phyloP scores from a whole-genome alignment of 805 yeast species.

The Yamadazyma olivae region DNA sequence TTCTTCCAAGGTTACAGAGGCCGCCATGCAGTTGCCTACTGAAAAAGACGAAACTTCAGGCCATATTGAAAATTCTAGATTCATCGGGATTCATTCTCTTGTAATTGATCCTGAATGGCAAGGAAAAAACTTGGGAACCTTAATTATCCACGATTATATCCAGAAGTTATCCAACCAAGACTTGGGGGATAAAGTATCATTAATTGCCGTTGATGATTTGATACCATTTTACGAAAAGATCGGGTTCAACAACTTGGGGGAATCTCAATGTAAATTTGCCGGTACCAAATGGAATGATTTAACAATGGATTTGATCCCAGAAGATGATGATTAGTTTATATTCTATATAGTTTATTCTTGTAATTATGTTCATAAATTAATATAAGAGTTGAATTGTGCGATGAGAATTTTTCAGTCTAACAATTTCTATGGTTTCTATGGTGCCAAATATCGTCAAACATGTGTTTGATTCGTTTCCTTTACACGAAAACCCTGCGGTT shows the following conservation, averaged over 20 bases:
- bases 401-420: background rate
- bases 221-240: conserved; percentile 76
- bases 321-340: conserved; percentile 30
- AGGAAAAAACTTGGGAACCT: conserved; percentile 78
- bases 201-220: conserved; percentile 68
- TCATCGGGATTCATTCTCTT: conserved; percentile 79
- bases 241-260: conserved; percentile 74
- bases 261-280: conserved; percentile 56
- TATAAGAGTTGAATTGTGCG: background rate
- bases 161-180: conserved; percentile 87
- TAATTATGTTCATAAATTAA: background rate
- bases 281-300: conserved; percentile 63
- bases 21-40: conserved; percentile 59
- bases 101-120: conserved; percentile 76
- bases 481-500: conserved; percentile 39
- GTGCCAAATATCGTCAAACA: conserved; percentile 41
- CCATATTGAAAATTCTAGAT: conserved; percentile 71
- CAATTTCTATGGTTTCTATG: conserved; percentile 3
- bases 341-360: background rate
- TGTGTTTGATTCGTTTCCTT: conserved; percentile 53
- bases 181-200: conserved; percentile 71
- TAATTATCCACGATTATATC: conserved; percentile 81
- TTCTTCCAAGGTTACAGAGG: conserved; percentile 49
- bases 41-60: conserved; percentile 40
- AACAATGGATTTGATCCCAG: conserved; percentile 43